Conservation (phyloP, 2,329 filamentous ascomycete genomes). For the Beauveria rudraprayagi region DNA sequence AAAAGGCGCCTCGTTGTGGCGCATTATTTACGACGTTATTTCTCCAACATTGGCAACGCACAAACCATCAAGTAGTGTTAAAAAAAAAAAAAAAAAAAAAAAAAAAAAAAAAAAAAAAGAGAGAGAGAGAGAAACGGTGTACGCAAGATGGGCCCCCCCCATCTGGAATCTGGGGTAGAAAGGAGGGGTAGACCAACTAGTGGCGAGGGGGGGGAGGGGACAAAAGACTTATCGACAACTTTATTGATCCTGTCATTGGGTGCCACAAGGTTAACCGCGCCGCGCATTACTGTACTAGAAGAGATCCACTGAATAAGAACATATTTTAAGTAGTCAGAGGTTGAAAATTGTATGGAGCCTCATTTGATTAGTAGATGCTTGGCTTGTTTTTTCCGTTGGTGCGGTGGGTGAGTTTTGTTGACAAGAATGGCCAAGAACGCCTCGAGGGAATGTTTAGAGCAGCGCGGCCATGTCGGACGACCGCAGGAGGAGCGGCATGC, state of each 20-base stretch:
- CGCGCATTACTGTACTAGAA: background rate
- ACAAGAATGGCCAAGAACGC: background rate
- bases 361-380: background rate
- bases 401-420: background rate
- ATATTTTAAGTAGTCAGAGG: too few species aligned
- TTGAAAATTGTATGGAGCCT: background rate
- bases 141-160: too few species aligned
- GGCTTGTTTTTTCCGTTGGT: background rate
- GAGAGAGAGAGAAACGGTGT: too few species aligned
- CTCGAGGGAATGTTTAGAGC: background rate
- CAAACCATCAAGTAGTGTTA: background rate
- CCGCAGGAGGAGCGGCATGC: conserved; percentile 10
- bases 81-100: too few species aligned
- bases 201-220: background rate
- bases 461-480: background rate
- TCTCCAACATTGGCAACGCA: background rate
- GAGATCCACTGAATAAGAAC: background rate
- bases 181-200: background rate
- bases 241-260: conserved; percentile 5
- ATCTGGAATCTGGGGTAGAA: background rate
- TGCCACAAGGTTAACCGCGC: background rate
- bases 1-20: background rate
- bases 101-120: too few species aligned
- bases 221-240: conserved; percentile 6
- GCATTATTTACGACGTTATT: background rate